Percentiles rank a stretch among this genome's conserved stretches.
Evolutionary conservation across 208 protist genomes (phyloP).

Genomic region (Crithidia expoeki): DNA sequence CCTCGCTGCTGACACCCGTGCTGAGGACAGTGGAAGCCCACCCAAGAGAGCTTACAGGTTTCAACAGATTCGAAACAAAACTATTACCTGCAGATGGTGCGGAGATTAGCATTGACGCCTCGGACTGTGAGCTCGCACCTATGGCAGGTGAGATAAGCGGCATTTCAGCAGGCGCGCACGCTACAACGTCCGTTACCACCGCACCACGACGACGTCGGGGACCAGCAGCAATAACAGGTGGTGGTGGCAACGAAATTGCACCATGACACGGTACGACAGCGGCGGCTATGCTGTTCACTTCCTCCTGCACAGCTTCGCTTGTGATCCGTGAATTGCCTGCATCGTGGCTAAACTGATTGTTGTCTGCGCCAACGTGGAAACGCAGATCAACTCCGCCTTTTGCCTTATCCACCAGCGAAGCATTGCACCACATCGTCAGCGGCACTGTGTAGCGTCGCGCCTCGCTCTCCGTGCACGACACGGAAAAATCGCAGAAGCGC

Average conservation of each 20-base stretch:
- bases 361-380: conserved; percentile 17
- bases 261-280: background rate
- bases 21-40: background rate
- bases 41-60: no score
- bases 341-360: background rate
- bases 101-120: no score
- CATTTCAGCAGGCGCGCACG: background rate
- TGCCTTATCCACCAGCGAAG: background rate
- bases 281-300: no score
- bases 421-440: conserved; percentile 19
- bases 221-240: background rate
- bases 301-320: no score
- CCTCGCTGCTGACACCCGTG: no score
- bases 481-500: background rate
- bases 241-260: background rate
- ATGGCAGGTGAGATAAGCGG: background rate
- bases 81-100: no score
- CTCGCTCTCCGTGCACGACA: conserved; percentile 16
- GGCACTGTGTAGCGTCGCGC: conserved; percentile 26
- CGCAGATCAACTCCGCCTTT: conserved; percentile 18
- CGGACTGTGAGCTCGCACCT: no score
- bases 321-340: background rate
- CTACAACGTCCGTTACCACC: conserved; percentile 7
- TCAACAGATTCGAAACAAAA: no score
- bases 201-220: conserved; percentile 21